A percentile compares a stretch with the other conserved stretches of the same genome.
These are phyloP conservation scores for Hortaea sp. DNA, from an alignment of 2,329 filamentous ascomycete genomes.

Conservation along the genomic window DNA sequence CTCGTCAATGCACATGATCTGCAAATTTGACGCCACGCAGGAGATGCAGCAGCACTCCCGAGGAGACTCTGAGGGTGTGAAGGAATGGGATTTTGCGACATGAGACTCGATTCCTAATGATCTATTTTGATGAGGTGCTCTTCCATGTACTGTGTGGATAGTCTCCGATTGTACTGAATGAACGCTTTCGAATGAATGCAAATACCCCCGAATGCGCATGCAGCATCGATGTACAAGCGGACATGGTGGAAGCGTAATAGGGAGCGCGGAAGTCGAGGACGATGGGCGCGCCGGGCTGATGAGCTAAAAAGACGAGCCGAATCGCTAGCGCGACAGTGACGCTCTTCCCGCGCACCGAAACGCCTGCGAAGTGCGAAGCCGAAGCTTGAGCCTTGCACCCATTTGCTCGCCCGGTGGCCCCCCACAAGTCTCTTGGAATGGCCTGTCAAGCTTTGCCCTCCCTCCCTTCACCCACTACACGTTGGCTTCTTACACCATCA, in stretches of 20 bases:
- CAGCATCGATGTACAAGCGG: background rate
- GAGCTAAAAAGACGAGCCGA: background rate
- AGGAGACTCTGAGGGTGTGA: no score
- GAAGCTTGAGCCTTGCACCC: background rate
- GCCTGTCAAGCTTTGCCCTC: conserved; percentile 1
- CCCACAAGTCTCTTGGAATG: background rate
- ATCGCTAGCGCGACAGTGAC: background rate
- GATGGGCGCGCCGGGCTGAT: background rate
- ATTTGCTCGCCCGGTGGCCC: background rate
- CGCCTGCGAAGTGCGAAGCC: background rate
- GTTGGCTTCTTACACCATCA: conserved; percentile 1
- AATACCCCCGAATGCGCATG: conserved; percentile 7
- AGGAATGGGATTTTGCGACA: no score
- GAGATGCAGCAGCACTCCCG: no score
- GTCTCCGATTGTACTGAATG: background rate
- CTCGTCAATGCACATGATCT: no score
- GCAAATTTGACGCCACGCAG: no score
- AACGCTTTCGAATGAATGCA: conserved; percentile 15
- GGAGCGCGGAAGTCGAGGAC: background rate
- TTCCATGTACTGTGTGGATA: no score
- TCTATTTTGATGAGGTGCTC: no score
- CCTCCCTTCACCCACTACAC: background rate
- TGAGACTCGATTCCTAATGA: no score
- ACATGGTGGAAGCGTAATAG: background rate
- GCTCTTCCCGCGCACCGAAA: background rate